A percentile compares a stretch with the other conserved stretches of the same genome.
These are phyloP conservation scores for Cyclocybe cylindracea DNA, from an alignment of 768 basidiomycete species.

Conservation along the genomic window DNA sequence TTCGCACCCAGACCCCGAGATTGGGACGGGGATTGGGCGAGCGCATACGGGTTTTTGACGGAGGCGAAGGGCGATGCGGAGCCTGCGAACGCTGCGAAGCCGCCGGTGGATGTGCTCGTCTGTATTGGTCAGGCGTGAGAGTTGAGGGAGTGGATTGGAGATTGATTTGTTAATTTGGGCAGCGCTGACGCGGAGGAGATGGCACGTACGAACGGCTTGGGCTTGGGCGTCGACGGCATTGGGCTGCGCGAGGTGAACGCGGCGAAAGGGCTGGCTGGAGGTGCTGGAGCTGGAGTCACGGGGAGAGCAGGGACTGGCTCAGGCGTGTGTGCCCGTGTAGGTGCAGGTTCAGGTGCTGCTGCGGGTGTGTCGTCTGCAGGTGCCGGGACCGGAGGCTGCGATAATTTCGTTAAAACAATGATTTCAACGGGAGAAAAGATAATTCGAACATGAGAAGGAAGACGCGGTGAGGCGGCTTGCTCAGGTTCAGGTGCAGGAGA, in stretches of 20 bases:
- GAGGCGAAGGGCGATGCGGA: conserved; percentile 33
- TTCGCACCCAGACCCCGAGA: background rate
- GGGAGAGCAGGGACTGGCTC: background rate
- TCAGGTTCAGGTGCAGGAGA: conserved; percentile 16
- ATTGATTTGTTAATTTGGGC: background rate
- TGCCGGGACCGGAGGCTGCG: background rate
- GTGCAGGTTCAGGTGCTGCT: background rate
- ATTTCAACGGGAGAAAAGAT: background rate
- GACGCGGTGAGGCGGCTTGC: background rate
- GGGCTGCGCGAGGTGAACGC: background rate
- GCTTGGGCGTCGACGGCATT: background rate
- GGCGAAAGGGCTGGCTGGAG: background rate
- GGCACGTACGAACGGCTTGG: conserved; percentile 9
- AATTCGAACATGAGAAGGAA: conserved; percentile 4
- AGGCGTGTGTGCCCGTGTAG: background rate
- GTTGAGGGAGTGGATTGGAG: background rate
- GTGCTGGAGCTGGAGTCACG: conserved; percentile 1
- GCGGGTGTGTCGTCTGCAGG: background rate
- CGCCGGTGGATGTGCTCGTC: conserved; percentile 17
- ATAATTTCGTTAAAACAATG: too few species aligned
- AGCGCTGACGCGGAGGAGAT: background rate
- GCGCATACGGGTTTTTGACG: conserved; percentile 2
- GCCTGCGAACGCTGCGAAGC: conserved; percentile 34
- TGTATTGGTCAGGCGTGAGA: background rate
- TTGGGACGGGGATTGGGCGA: conserved; percentile 2